Base-by-base conservation (phyloP, 192 early-diverging fungal genomes). In the Coemansia sp. region DNA sequence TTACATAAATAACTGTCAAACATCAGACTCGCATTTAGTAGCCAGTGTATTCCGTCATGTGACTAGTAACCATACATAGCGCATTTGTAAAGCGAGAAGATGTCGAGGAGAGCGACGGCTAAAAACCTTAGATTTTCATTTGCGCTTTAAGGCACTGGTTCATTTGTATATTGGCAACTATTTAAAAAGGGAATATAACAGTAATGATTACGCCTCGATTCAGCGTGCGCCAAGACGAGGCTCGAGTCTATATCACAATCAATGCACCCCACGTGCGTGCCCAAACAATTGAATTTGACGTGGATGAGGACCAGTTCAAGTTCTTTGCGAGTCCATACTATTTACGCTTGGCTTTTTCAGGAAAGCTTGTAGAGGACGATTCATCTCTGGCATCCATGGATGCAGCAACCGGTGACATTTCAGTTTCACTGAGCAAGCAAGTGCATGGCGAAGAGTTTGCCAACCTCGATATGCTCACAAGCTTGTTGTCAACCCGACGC, bases 151-250 rank as follows among this genome's bases (percentile, higher is more conserved):
- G n/a, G n/a, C n/a, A n/a, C n/a, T n/a, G n/a, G n/a, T n/a, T n/a
- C n/a, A n/a, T n/a, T n/a, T n/a, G n/a, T n/a, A n/a, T n/a, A n/a
- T n/a, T n/a, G n/a, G n/a, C n/a, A n/a, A n/a, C n/a, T n/a, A n/a
- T n/a, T n/a, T n/a, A n/a, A n/a, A n/a, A n/a, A n/a, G n/a, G n/a
- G n/a, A n/a, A n/a, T n/a, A n/a, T n/a, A n/a, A n/a, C 18, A 49
- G n/a, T 26, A 32, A 98, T 98, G 95, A 83, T 96, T 46, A 94
- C 93, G n/a, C 94, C 95, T 5, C 55, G 63, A 10, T 98, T 98
- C 56, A 67, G 60, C 28, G 79, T 92, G 13, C 72, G 79, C 1
- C 94, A 98, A 54, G 84, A 91, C 52, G 76, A 84, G n/a, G 75
- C 82, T 22, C 80, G 66, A 39, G 82, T 98, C 17, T 82, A 73